Percentiles rank a stretch among this genome's conserved stretches.
Evolutionary conservation across 2,329 filamentous ascomycete genomes (phyloP).

Genomic region (Calonectria fujianensis): DNA sequence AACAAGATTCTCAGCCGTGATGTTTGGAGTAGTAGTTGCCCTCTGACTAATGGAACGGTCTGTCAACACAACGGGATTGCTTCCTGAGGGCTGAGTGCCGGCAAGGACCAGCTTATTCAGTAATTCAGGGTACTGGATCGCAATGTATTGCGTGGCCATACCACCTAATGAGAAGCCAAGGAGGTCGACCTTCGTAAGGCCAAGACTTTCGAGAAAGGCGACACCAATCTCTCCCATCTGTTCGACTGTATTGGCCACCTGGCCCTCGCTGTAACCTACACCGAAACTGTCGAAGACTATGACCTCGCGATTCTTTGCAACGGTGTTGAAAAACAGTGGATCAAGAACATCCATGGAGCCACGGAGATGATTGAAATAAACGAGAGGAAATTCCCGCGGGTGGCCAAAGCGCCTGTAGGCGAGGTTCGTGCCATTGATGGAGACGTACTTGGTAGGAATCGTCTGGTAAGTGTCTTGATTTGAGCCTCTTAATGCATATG

Average conservation of each 20-base stretch:
- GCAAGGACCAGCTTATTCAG: background rate
- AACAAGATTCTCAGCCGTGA: background rate
- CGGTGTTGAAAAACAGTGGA: background rate
- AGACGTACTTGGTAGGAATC: background rate
- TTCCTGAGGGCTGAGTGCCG: background rate
- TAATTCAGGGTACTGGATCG: background rate
- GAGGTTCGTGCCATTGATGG: background rate
- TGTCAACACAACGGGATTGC: background rate
- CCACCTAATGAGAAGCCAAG: background rate
- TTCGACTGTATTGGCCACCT: background rate
- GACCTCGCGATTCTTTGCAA: background rate
- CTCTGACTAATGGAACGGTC: background rate
- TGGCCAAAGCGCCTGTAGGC: conserved; percentile 1
- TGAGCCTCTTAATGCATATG: background rate
- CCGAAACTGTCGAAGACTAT: conserved; percentile 2
- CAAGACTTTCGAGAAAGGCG: background rate
- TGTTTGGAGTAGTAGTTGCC: background rate
- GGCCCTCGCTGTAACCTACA: background rate
- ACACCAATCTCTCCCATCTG: background rate
- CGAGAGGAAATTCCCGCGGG: background rate
- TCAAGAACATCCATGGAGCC: background rate
- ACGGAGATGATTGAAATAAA: background rate
- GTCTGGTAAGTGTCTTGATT: background rate
- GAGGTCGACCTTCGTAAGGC: background rate
- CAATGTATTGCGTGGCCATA: background rate